Base-by-base conservation (phyloP, 495 filamentous ascomycete species). In the Aspergillus sparsus region DNA sequence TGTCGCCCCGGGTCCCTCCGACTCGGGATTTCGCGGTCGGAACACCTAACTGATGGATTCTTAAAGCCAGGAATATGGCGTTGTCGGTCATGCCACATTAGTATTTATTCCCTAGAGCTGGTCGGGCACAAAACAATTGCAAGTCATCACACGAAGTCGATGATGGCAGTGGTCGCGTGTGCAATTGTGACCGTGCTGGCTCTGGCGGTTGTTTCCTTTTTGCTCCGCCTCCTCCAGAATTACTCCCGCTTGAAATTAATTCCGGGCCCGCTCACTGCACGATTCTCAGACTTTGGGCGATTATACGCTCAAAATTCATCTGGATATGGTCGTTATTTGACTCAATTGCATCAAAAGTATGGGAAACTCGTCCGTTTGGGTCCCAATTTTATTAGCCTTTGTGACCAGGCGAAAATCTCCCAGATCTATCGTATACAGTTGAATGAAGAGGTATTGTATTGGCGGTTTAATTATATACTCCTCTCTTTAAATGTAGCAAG, bases 311-410 rank as follows among this genome's bases (percentile, higher is more conserved):
- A 34, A 31, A 49, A 50, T 3, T 56, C 58, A 0, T 12, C 60
- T 15, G 21, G 49, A 12, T 64, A 63, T 33, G 53, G 53, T 33
- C 51, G 49, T 37, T 35, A 13, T 10, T 42, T 70, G 36, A 39
- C 35, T 12, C 58, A 56, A 0, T 66, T 87, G 7, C 85, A 87
- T 56, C 31, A 65, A 15, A 67, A 67, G 21, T 83, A 86, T 65
- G 86, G 85, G 0, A 69, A 73, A 2, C 66, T 81, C 1, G 85
- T 89, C 31, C 78, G 84, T 2, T 68, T 87, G 10, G 85, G 84
- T 0, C 84, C 85, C 1, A 77, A 81, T 36, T 73, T 75, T 33
- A 68, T 87, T 9, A 85, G 80, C 52, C 74, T 86, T 8, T 67
- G 77, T 36, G 78, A 79, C 37, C 61, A 51, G 0, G 72, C 69